Percentiles rank a stretch among this genome's conserved stretches.
phyloP scores from a whole-genome alignment of 257 asterid genomes.

The Schizonepeta tenuifolia region DNA sequence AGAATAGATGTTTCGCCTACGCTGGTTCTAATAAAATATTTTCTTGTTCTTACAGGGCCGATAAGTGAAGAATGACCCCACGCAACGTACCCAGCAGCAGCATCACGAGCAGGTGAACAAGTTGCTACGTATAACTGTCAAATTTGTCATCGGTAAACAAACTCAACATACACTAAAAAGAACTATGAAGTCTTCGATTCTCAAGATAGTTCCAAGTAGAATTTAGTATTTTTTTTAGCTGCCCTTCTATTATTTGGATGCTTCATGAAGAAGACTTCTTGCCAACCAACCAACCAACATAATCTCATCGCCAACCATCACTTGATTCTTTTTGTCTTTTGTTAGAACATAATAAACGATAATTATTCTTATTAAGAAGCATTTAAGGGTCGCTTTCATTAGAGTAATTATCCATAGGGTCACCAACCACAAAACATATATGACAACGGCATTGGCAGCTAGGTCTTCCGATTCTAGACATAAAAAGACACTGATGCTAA shows the following conservation, averaged over 20 bases:
- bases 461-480: constrained; percentile 13
- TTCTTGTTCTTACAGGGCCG: constrained; percentile 63
- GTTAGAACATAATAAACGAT: constrained; percentile 1
- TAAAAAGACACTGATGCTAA: constrained; percentile 5
- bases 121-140: constrained; percentile 88
- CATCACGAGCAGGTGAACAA: constrained; percentile 95
- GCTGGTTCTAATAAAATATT: neutral
- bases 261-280: constrained; percentile 14
- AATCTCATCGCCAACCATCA: constrained; percentile 27
- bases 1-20: neutral
- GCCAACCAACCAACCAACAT: constrained; percentile 23
- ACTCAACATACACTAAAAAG: constrained; percentile 6
- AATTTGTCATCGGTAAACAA: constrained; percentile 28
- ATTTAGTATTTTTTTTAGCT: neutral
- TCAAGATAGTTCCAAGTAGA: no score
- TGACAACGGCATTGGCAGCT: neutral
- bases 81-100: constrained; percentile 78
- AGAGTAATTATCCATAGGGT: neutral
- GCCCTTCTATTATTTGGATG: constrained; percentile 5
- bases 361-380: constrained; percentile 3
- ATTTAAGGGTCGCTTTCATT: constrained; percentile 6
- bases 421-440: neutral
- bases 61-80: constrained; percentile 99
- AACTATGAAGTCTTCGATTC: constrained; percentile 1
- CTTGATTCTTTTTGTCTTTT: constrained; percentile 4